phyloP scores from a whole-genome alignment of 176 grass and related monocot species.

The Aegilops tauschii region DNA sequence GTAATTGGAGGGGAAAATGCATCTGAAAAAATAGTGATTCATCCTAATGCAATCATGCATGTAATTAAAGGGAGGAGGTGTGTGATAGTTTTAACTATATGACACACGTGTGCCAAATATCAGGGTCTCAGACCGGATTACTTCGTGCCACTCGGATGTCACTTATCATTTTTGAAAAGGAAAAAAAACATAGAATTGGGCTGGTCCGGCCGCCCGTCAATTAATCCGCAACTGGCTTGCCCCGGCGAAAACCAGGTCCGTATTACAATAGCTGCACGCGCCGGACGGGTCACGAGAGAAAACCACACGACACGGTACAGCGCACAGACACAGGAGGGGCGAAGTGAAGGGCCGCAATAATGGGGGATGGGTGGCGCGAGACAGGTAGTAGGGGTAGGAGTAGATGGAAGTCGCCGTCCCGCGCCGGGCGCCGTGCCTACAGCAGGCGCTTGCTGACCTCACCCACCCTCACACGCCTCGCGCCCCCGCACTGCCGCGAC shows the following conservation, averaged over 20 bases:
- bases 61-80: too few species aligned
- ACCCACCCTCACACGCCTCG: slow-evolving; percentile 7
- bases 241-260: not conserved
- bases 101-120: too few species aligned
- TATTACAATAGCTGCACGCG: not conserved
- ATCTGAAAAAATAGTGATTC: too few species aligned
- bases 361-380: not conserved
- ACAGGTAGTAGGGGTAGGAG: too few species aligned
- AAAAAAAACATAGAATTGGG: too few species aligned
- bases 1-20: too few species aligned
- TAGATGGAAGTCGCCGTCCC: slow-evolving; percentile 25
- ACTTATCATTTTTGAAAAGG: too few species aligned
- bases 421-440: slow-evolving; percentile 31
- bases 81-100: too few species aligned
- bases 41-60: too few species aligned
- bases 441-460: slow-evolving; percentile 37
- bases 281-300: slow-evolving; percentile 24
- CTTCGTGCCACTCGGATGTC: too few species aligned
- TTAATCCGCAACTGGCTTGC: not conserved
- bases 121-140: too few species aligned
- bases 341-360: slow-evolving; percentile 9
- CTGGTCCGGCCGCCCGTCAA: not conserved
- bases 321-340: not conserved
- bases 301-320: not conserved
- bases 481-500: slow-evolving; percentile 17